These are phyloP conservation scores for Hypoxylon crocopeplum DNA, from an alignment of 495 filamentous ascomycete species.

Conservation along the genomic window DNA sequence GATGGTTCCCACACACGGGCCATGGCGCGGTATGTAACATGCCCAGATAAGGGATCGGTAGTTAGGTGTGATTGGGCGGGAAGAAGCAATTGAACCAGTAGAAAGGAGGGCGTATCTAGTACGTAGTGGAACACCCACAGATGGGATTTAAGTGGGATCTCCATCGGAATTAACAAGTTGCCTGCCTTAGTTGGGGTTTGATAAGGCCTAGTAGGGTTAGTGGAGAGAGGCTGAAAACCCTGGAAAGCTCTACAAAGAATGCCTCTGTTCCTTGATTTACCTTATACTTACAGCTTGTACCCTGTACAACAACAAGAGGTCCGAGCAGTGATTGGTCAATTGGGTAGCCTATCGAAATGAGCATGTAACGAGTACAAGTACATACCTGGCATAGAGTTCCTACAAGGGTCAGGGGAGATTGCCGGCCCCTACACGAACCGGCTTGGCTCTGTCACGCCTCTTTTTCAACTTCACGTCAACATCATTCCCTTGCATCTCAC, in stretches of 20 bases:
- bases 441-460: slow-evolving; percentile 27
- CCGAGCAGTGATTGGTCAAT: slow-evolving; percentile 9
- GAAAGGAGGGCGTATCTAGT: slow-evolving; percentile 5
- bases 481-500: no score
- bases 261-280: slow-evolving; percentile 22
- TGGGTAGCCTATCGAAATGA: slow-evolving; percentile 3
- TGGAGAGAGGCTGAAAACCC: slow-evolving; percentile 29
- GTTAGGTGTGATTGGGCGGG: slow-evolving; percentile 11
- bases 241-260: slow-evolving; percentile 4
- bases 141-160: slow-evolving; percentile 4
- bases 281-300: background rate
- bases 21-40: slow-evolving; percentile 24
- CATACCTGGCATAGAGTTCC: no score
- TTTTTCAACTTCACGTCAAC: slow-evolving; percentile 35
- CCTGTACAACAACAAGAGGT: background rate
- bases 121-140: background rate
- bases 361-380: slow-evolving; percentile 15
- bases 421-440: no score
- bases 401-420: background rate
- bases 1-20: background rate
- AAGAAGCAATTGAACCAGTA: slow-evolving; percentile 3
- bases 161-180: slow-evolving; percentile 15
- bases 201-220: slow-evolving; percentile 9
- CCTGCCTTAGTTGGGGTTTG: slow-evolving; percentile 7
- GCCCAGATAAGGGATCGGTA: no score